Base-by-base conservation (phyloP, 768 basidiomycete genomes). In the Cystobasidiopsis lactophilus region DNA sequence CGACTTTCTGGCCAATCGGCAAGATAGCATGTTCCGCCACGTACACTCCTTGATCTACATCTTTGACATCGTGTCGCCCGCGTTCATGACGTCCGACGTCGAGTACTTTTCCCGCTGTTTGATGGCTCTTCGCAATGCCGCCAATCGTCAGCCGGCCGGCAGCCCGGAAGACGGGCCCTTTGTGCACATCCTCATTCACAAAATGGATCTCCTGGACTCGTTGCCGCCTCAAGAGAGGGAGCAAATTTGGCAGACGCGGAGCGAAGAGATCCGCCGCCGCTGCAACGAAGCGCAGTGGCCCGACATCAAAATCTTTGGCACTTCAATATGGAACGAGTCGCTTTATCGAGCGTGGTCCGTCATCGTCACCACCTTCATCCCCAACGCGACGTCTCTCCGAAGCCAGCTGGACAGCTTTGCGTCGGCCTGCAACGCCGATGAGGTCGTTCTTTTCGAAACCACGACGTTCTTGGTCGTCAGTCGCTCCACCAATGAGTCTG, bases 31-130 rank as follows among this genome's bases (percentile, higher is more conserved):
- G 59, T 98, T 98, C 70, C 78, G 82, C 61, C 84, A 95, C 63
- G 93, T 95, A 52, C 86, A 85, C 26, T 85, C 96, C 53, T 76
- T 96, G 68, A 96, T 98, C 62, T 98, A 98, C 69, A 93, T 98
- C 11, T 96, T 98, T 58, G 93, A 96, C 65, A 80, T 88, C 51
- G 88, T 86, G 60, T 77, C 80, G 39, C 75, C 78, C 38, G 85
- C 89, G 63, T 78, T 78, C 73, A 66, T 69, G 45, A 67, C 66
- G 58, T 82, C 82, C 67, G 93, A 96, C 68, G 70, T 89, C 27
- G 77, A 79, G 63, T 96, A 93, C 67, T 96, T 86, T 66, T 77
- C 78, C 40, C 82, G 89, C 55, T 95, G 89, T 67, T 72, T 98
- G 47, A 77, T 80, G 3, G 82, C 85, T 2, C 69, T 96, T 29